Percentiles rank a stretch among this genome's conserved stretches.
These are phyloP conservation scores for Acanthamoeba sp. DNA, from an alignment of 208 protist genomes.

Conservation along the genomic window DNA sequence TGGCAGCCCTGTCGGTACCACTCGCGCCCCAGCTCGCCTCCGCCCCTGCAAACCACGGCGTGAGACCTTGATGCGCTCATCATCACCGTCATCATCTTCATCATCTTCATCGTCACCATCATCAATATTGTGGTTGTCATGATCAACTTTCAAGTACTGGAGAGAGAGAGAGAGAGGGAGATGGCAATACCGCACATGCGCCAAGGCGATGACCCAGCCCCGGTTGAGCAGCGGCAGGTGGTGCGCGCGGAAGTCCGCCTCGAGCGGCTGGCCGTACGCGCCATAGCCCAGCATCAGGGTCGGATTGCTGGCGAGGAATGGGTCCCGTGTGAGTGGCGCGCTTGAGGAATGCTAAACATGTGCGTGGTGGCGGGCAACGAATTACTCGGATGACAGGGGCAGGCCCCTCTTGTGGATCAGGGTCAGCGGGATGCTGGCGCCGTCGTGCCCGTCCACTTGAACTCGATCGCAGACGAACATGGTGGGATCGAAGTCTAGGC, in stretches of 20 bases:
- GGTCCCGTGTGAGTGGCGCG: too few species aligned
- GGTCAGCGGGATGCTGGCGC: not conserved
- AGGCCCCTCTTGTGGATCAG: conserved; percentile 11
- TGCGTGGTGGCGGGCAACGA: too few species aligned
- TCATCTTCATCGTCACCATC: too few species aligned
- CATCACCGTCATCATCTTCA: too few species aligned
- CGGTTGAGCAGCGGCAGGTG: conserved; percentile 19
- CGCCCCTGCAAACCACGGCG: conserved; percentile 30
- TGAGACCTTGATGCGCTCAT: not conserved
- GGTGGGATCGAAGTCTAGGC: not conserved
- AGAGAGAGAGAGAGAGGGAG: too few species aligned
- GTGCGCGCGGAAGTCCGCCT: conserved; percentile 8
- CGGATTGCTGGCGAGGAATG: not conserved
- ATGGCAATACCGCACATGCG: conserved; percentile 74
- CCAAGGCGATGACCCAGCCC: conserved; percentile 69
- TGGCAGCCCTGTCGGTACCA: conserved; percentile 66
- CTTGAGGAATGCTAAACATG: not conserved
- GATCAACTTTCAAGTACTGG: too few species aligned
- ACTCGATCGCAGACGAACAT: not conserved
- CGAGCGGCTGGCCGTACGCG: conserved; percentile 13
- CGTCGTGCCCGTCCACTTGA: not conserved
- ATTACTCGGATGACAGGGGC: not conserved
- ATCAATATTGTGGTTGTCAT: too few species aligned
- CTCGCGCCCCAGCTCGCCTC: conserved; percentile 66
- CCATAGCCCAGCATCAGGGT: conserved; percentile 28